Base-by-base conservation (phyloP, 495 filamentous ascomycete genomes). In the Peziza echinospora region DNA sequence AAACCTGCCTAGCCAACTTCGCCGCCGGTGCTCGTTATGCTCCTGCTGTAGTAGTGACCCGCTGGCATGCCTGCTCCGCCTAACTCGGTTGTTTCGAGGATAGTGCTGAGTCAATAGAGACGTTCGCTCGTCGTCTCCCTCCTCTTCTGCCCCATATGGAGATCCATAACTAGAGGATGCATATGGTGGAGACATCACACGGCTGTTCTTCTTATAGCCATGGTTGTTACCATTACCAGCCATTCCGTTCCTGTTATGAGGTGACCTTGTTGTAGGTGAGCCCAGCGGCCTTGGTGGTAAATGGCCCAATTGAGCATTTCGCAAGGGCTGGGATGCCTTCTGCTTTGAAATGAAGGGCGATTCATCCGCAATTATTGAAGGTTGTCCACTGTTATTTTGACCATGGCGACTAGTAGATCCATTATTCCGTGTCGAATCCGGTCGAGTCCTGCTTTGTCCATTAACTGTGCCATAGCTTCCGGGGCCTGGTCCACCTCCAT, bases 81-180 rank as follows among this genome's bases (percentile, higher is more conserved):
- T 80, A 49, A 65, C 68, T 34, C 83, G 72, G 16, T 67, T 64
- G 23, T 67, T 66, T 11, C 82, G 72, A 16, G 30, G 30, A 11
- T 11, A 11, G 13, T 11, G 30, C 13, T 37, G 30, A n/a, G 56
- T 55, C 5, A 94, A 72, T 42, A 97, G 67, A 1, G 89, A 87
- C 2, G 84, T 85, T 25, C 78, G 75, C 62, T 97, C 89, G 58
- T 94, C 87, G 57, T 93, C 87, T 21, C 81, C 81, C 49, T 82
- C 78, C 6, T 68, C 72, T 54, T 81, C 78, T 22, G 77, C 69
- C 41, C 82, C 78, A 50, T 77, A 80, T 7, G 59, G 3, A 8
- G 49, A 45, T 26, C 52, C 30, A 7, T 64, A 63, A 2, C 66
- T 66, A 43, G 62, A 44, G 45, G 71, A 69, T 47, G 71, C 69